Base-by-base conservation (phyloP, 192 early-diverging fungal genomes). In the Coemansia sp. region DNA sequence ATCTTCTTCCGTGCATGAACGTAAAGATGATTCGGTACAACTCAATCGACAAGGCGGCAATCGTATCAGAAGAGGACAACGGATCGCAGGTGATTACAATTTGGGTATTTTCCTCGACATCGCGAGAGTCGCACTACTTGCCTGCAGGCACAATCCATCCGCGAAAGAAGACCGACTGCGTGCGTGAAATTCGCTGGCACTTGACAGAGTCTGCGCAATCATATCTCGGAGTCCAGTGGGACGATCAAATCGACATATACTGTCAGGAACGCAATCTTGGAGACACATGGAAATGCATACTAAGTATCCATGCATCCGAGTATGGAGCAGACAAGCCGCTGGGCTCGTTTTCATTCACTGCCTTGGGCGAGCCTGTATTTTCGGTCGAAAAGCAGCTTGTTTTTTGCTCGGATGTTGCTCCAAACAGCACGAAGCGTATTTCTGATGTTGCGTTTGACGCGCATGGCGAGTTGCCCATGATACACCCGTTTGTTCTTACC, bases 21-120 rank as follows among this genome's bases (percentile, higher is more conserved):
- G 79, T 73, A 1, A 64, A 72, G 15, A 81, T 81, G 79, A 81
- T 81, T 41, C 57, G 79, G 13, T 81, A 81, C 79, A 81, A 81
- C 54, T 81, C 79, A 8, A 72, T 81, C n/a, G 79, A 81, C 66
- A 81, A 81, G 59, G 79, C 79, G 3, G 79, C 79, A 1, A 75
- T 81, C 23, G 79, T 81, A 27, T 81, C 79, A 15, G 56, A 61
- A 2, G 69, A 75, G 25, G 42, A 42, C 8, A 57, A 68, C 19
- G 79, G 79, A 10, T 57, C 63, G 14, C 74, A 75, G 33, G 55
- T 65, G 5, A 56, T 81, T 44, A 81, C 79, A 8, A 61, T 81
- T 29, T 81, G 79, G 79, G 66, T 75, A 2, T 81, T 81, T 47
- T 81, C 79, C 1, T 81, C 79, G n/a, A 73, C 79, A n/a, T 81